Percentiles rank a stretch among this genome's conserved stretches.
Evolutionary conservation across 257 asterid genomes (phyloP).

Genomic region (Buddleja alternifolia): DNA sequence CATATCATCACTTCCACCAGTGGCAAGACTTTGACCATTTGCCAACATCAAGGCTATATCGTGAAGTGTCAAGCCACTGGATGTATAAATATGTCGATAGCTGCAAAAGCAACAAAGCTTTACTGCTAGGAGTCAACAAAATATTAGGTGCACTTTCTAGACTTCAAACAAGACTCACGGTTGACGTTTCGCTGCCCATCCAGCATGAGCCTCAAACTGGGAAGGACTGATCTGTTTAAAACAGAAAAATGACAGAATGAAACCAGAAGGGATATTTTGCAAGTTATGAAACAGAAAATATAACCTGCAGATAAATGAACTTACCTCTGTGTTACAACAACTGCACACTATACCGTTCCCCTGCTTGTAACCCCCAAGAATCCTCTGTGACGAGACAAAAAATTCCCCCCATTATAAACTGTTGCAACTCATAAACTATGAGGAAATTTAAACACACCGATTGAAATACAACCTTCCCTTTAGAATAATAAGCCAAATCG

Average conservation of each 20-base stretch:
- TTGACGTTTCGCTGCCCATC: slow-evolving; percentile 97
- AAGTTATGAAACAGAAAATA: slow-evolving; percentile 24
- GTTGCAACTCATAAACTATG: slow-evolving; percentile 9
- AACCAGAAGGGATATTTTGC: slow-evolving; percentile 10
- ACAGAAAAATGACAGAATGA: slow-evolving; percentile 20
- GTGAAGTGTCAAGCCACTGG: slow-evolving; percentile 91
- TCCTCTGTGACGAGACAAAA: slow-evolving; percentile 57
- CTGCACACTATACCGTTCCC: slow-evolving; percentile 90
- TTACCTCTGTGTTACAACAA: slow-evolving; percentile 85
- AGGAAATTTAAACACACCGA: slow-evolving; percentile 16
- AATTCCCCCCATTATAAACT: slow-evolving; percentile 14
- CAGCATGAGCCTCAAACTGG: slow-evolving; percentile 97
- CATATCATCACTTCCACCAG: slow-evolving; percentile 89
- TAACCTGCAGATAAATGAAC: slow-evolving; percentile 21
- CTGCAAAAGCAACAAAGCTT: slow-evolving; percentile 45
- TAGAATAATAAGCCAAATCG: slow-evolving; percentile 88
- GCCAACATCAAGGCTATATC: slow-evolving; percentile 96
- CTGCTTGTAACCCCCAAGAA: slow-evolving; percentile 96
- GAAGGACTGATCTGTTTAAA: slow-evolving; percentile 92
- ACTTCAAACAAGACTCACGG: slow-evolving; percentile 69
- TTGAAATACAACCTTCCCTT: slow-evolving; percentile 81
- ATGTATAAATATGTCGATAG: slow-evolving; percentile 89
- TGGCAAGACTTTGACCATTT: slow-evolving; percentile 74
- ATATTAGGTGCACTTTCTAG: background rate
- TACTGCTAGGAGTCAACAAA: slow-evolving; percentile 19